Base-by-base conservation (phyloP, 2,329 filamentous ascomycete species). In the Uncinocarpus reesii region DNA sequence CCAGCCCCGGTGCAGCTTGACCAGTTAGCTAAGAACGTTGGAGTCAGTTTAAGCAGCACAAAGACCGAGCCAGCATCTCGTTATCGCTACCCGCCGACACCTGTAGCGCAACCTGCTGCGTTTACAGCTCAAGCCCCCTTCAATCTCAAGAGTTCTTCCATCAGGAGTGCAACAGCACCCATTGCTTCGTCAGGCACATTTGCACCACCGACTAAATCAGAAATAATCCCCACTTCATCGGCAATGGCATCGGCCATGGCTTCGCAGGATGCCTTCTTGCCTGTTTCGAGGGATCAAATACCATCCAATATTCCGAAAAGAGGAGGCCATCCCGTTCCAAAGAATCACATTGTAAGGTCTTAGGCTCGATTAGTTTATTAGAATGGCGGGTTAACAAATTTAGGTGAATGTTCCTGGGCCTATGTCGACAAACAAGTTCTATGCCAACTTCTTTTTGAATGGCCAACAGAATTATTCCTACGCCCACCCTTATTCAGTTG, bases 391-490 rank as follows among this genome's bases (percentile, higher is more conserved):
- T 56, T 58, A 50, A 58, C 36, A 23, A 11, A 40, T 1, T 15
- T 41, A 68, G 65, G 55, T 56, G 18, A 57, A 62, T 42, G 53
- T 60, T 2, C 57, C 55, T 1, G 53, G 51, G 8, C 69, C 70
- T 1, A 63, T 71, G 48, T 61, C 68, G 42, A 72, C 70, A 6
- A 72, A 72, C 56, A 72, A 72, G 59, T 89, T 88, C 62, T 86
- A 85, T 57, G 75, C 81, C 56, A 92, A 92, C 58, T 79, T 92
- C 53, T 87, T 87, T 62, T 71, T 95, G 0, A 83, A 80, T 3
- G 74, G 74, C 36, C 87, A 94, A 63, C 77, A 72, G 3, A 75
- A 76, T 5, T 76, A 82, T 0, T 74, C 81, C 0, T 95, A 83
- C 66, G 81, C 84, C 0, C 82, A 88, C 59, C 89, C 84, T 1